Base-by-base conservation (phyloP, 1,284 basidiomycete genomes). In the Papiliotrema flavescens region DNA sequence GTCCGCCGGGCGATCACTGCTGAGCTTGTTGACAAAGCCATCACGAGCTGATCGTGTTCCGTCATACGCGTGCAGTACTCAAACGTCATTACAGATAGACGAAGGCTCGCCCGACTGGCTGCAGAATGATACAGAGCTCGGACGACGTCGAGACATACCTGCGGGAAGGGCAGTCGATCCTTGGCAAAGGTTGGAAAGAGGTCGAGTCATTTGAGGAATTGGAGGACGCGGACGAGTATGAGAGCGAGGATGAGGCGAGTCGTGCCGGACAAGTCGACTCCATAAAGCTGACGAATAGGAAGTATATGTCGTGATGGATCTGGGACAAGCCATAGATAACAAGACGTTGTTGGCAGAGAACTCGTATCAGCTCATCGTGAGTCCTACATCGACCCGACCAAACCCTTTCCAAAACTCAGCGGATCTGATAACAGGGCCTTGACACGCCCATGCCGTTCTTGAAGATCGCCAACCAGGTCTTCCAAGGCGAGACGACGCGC, bases 381-480 rank as follows among this genome's bases (percentile, higher is more conserved):
- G 71, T 67, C 11, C 24, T 13, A 6, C 3, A 13, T 14, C 39
- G 6, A n/a, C 13, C 20, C 19, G 36, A 13, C 26, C 17, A 23
- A 32, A 5, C 28, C 19, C 28, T 5, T 20, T 8, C 22, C 14
- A 2, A 13, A 17, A 26, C 35, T 41, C 7, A 20, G 19, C 6
- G 23, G 11, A 24, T 6, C 34, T 48, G 35, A 44, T 32, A 14
- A 0, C 47, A 76, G 75, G 75, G 74, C 4, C 57, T 76, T 50
- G 74, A 76, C 51, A 73, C 73, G 14, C 64, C 75, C 15, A 54
- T 69, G 40, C 74, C 75, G 7, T 75, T 73, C 47, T 57, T 76
- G 42, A 74, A 74, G 53, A 50, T 76, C 22, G 73, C 71, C 14
- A 71, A 74, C 54, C 68, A 71, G 47, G 54, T 75, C 36, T 74